These are phyloP conservation scores for Roridomyces roridus DNA, from an alignment of 768 basidiomycete genomes.

Conservation along the genomic window DNA sequence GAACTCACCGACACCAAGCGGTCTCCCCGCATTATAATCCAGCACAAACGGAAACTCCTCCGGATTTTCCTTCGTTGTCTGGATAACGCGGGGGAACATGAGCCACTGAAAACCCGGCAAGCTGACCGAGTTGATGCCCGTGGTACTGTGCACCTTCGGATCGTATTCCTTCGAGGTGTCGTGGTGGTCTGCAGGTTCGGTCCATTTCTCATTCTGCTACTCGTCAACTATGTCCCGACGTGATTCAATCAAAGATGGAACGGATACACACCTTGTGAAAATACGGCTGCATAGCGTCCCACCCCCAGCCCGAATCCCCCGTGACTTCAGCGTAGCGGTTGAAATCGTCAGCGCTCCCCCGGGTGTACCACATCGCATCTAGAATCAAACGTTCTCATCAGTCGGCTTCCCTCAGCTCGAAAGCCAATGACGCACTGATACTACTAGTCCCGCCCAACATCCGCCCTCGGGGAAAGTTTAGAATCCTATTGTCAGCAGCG, in stretches of 20 bases:
- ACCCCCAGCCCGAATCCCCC: constrained; percentile 43
- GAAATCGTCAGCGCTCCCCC: constrained; percentile 39
- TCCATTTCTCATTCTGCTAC: constrained; percentile 43
- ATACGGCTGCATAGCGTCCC: constrained; percentile 37
- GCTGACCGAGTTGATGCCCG: constrained; percentile 39
- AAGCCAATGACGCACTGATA: constrained; percentile 29
- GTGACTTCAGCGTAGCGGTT: constrained; percentile 37
- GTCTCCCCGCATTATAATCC: constrained; percentile 36
- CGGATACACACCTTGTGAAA: constrained; percentile 30
- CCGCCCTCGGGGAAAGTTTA: constrained; percentile 32
- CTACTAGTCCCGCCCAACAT: constrained; percentile 38
- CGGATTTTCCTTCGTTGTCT: constrained; percentile 34
- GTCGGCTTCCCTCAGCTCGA: no score
- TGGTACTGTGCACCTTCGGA: constrained; percentile 41
- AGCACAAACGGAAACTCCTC: constrained; percentile 36
- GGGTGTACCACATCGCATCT: constrained; percentile 40
- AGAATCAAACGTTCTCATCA: no score
- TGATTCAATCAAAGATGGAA: background rate
- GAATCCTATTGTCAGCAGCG: constrained; percentile 28
- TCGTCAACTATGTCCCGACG: no score
- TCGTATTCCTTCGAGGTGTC: constrained; percentile 43
- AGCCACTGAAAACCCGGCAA: constrained; percentile 37
- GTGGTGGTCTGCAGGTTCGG: constrained; percentile 42
- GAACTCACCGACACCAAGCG: constrained; percentile 33
- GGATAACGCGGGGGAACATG: constrained; percentile 38